Evolutionary conservation across 2,329 filamentous ascomycete species (phyloP).

Genomic region (Botryotinia globosa): DNA sequence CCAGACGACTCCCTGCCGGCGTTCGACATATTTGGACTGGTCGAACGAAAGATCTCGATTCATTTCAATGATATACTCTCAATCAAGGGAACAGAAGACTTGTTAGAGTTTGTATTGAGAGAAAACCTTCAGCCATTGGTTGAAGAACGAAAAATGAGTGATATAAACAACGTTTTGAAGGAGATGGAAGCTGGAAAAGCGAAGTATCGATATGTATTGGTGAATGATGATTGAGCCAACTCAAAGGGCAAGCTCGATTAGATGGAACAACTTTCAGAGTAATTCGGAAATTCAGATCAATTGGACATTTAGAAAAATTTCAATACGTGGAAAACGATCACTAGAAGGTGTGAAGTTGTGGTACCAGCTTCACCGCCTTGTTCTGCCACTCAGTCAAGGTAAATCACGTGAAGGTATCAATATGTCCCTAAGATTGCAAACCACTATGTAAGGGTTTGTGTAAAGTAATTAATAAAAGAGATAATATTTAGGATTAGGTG

Average conservation of each 20-base stretch:
- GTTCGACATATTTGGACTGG: slow-evolving; percentile 54
- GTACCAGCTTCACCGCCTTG: not conserved
- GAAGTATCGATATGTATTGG: slow-evolving; percentile 49
- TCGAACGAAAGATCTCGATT: slow-evolving; percentile 52
- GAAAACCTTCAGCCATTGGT: slow-evolving; percentile 58
- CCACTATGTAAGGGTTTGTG: too few species aligned
- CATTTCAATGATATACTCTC: slow-evolving; percentile 41
- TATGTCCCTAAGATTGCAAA: not conserved
- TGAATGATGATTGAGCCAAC: slow-evolving; percentile 41
- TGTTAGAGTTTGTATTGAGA: slow-evolving; percentile 58
- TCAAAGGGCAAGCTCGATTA: not conserved
- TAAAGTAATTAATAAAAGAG: too few species aligned
- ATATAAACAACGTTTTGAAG: slow-evolving; percentile 55
- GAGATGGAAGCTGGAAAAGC: slow-evolving; percentile 58
- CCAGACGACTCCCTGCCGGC: slow-evolving; percentile 58
- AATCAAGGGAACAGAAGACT: slow-evolving; percentile 56
- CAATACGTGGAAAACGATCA: not conserved
- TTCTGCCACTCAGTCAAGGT: not conserved
- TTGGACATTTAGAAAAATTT: not conserved
- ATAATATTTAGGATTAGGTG: too few species aligned
- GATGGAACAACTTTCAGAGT: not conserved
- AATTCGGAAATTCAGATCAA: not conserved
- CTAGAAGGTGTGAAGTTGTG: not conserved
- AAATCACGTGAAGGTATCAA: not conserved
- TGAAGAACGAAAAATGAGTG: slow-evolving; percentile 53